These are phyloP conservation scores for Protea cynaroides DNA, from an alignment of 164 flowering plant species.

Conservation along the genomic window DNA sequence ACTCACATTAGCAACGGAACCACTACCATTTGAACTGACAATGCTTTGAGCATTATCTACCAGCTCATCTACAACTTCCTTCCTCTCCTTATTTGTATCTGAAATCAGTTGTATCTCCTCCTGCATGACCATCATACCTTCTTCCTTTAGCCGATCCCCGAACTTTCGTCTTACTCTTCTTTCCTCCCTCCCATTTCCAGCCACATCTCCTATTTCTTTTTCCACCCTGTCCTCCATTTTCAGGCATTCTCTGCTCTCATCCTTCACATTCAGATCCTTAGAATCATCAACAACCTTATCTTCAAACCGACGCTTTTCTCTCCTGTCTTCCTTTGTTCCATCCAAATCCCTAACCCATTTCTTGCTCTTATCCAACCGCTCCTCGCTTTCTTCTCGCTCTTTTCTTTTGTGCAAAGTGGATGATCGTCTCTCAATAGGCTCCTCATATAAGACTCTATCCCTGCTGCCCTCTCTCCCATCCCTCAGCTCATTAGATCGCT, in stretches of 20 bases:
- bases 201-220: slow-evolving; percentile 10
- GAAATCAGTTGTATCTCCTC: slow-evolving; percentile 11
- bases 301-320: slow-evolving; percentile 32
- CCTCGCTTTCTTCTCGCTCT: slow-evolving; percentile 52
- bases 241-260: slow-evolving; percentile 11
- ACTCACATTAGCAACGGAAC: slow-evolving; percentile 47
- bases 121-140: slow-evolving; percentile 5
- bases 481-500: slow-evolving; percentile 24
- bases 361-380: slow-evolving; percentile 29
- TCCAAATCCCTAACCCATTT: slow-evolving; percentile 43
- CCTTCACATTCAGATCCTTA: slow-evolving; percentile 16
- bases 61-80: slow-evolving; percentile 9
- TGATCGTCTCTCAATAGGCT: slow-evolving; percentile 16
- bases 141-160: slow-evolving; percentile 10
- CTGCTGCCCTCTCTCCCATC: slow-evolving; percentile 24
- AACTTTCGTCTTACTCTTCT: slow-evolving; percentile 10
- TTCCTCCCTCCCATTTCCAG: slow-evolving; percentile 9
- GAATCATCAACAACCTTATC: slow-evolving; percentile 12
- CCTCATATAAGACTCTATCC: slow-evolving; percentile 21
- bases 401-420: slow-evolving; percentile 49
- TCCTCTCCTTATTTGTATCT: slow-evolving; percentile 20
- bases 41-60: slow-evolving; percentile 2
- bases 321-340: slow-evolving; percentile 22
- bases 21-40: slow-evolving; percentile 20
- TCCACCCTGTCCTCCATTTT: slow-evolving; percentile 8